phyloP scores from a whole-genome alignment of 371 early-diverging fungal genomes.

The Mortierella sp. region DNA sequence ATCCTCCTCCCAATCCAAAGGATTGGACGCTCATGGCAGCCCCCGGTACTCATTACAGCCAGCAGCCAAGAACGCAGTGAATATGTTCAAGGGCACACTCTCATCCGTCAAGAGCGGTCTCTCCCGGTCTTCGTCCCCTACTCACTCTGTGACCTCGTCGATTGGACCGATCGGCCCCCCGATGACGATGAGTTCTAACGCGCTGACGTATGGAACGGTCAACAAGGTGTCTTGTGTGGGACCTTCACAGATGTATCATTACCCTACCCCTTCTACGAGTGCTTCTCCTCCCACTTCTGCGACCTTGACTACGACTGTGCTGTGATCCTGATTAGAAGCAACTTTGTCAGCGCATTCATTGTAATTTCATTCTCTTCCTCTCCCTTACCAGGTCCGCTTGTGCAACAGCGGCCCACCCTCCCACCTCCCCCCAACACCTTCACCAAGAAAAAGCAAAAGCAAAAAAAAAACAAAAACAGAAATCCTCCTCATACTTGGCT shows the following conservation, averaged over 20 bases:
- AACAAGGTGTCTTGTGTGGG: not conserved
- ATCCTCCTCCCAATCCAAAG: not conserved
- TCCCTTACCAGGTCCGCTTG: not conserved
- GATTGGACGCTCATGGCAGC: not conserved
- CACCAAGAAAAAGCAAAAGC: not conserved
- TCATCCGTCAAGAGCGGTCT: slow-evolving; percentile 28
- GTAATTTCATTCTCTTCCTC: not conserved
- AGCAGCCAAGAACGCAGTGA: slow-evolving; percentile 18
- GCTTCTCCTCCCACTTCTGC: not conserved
- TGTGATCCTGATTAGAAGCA: not conserved
- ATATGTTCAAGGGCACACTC: slow-evolving; percentile 18
- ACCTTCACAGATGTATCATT: slow-evolving; percentile 7
- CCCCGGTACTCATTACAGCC: not conserved
- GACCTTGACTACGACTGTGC: not conserved
- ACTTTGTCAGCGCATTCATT: not conserved
- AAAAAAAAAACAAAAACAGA: not conserved
- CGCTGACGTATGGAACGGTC: not conserved
- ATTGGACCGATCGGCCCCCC: not conserved
- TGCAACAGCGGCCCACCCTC: not conserved
- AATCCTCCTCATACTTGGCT: too few species aligned
- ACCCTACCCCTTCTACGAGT: not conserved
- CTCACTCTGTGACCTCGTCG: not conserved
- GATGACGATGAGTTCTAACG: not conserved
- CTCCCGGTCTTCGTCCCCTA: not conserved
- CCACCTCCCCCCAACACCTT: not conserved